Base-by-base conservation (phyloP, 2,329 filamentous ascomycete species). In the Pseudogymnoascus sp. region DNA sequence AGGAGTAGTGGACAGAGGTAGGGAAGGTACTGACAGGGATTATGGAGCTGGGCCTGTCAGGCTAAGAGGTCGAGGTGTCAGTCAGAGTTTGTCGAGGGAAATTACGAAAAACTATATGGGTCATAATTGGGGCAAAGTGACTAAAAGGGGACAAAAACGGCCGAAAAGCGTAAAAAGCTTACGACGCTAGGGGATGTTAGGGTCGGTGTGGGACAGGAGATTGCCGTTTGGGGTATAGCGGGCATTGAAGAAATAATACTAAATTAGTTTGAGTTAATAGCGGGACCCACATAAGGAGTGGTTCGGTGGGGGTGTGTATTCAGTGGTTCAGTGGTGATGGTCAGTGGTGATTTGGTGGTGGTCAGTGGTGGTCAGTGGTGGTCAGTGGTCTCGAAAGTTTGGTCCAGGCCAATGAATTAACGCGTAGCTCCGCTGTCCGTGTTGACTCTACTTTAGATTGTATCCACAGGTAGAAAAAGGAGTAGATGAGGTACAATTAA, bases 41-140 rank as follows among this genome's bases (percentile, higher is more conserved):
- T 11, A 54, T 54, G 47, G 47, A 54, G 47, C 47, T 54, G 47
- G 47, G 47, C 47, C 47, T 54, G 47, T 54, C 47, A 54, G 47
- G 47, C 47, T 54, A 54, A 54, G 47, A 54, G 47, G 47, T 54
- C 28, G 47, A 54, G 47, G 47, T 54, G 47, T 54, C 28, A 33
- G 47, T 54, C 43, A 54, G 43, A 33, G 28, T 54, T 54, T 54
- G 43, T 54, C 25, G 25, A 54, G 43, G 28, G 47, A 54, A 54
- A 54, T 54, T 54, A 54, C 28, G 11, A 54, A 33, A 54, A 54
- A 33, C 1, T 6, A 54, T 18, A 54, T 54, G 47, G 47, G 47
- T 9, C 39, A n/a, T n/a, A 8, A 54, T 16, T 30, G 47, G 47
- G 47, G 28, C 47, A 18, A 54, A 54, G 11, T 54, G 47, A 54